Conservation (phyloP, 805 yeast species). For the Komagataella mondaviorum region DNA sequence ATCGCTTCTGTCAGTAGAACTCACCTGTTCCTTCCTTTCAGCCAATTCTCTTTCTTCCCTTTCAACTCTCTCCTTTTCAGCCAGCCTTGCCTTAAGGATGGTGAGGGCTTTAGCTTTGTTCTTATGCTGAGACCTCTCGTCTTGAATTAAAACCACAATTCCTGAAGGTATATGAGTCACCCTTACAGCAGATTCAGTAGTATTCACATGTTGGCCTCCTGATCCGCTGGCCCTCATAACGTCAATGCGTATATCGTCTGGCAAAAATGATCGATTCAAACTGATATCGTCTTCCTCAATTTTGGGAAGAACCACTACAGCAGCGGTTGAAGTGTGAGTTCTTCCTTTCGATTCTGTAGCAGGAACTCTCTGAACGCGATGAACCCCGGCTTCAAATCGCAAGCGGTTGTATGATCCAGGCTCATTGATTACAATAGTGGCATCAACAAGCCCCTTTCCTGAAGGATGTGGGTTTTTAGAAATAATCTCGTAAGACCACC, state of each 20-base stretch:
- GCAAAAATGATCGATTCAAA: constrained; percentile 58
- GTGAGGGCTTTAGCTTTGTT: constrained; percentile 89
- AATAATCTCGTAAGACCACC: constrained; percentile 56
- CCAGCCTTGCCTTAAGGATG: constrained; percentile 70
- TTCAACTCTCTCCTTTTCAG: constrained; percentile 61
- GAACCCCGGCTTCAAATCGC: constrained; percentile 88
- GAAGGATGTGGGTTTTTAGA: constrained; percentile 41
- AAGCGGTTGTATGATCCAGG: constrained; percentile 66
- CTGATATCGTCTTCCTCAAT: constrained; percentile 42
- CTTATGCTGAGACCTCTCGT: constrained; percentile 87
- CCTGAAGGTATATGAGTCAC: constrained; percentile 89
- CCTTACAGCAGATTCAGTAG: constrained; percentile 94
- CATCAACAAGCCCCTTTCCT: constrained; percentile 64
- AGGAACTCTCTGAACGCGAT: constrained; percentile 90
- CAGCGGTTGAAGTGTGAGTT: constrained; percentile 92
- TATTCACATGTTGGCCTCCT: constrained; percentile 97
- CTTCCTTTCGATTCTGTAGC: constrained; percentile 90
- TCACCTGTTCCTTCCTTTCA: constrained; percentile 70
- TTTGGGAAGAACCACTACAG: constrained; percentile 86
- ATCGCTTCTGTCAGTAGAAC: constrained; percentile 82
- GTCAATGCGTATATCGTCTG: constrained; percentile 84
- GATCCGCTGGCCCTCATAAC: constrained; percentile 97
- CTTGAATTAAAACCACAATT: constrained; percentile 79
- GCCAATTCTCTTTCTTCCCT: constrained; percentile 51
- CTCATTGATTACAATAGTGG: constrained; percentile 58